Percentiles rank a stretch among this genome's conserved stretches.
Conservation (phyloP, 495 filamentous ascomycete species). For the Pyrenula aspistea region DNA sequence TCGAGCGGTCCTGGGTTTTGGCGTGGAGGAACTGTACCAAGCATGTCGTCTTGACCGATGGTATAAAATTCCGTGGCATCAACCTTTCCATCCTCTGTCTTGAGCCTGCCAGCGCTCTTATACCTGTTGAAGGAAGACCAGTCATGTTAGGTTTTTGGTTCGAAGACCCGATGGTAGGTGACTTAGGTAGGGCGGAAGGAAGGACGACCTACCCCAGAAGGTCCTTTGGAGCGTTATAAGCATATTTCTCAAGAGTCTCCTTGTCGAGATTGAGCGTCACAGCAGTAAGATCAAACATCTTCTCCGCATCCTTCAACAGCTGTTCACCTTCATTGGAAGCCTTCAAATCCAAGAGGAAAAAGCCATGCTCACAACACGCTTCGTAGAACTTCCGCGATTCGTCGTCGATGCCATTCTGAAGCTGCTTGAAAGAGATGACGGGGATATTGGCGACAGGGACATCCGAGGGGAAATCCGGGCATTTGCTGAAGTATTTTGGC, state of each 20-base stretch:
- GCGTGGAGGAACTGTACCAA: constrained; percentile 6
- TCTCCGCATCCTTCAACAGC: constrained; percentile 9
- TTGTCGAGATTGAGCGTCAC: constrained; percentile 5
- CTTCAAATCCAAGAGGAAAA: constrained; percentile 14
- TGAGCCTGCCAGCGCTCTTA: background rate
- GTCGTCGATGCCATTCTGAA: constrained; percentile 5
- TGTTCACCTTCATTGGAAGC: constrained; percentile 5
- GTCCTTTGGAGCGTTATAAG: constrained; percentile 5
- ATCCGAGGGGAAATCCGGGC: constrained; percentile 10
- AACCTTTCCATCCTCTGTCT: constrained; percentile 5
- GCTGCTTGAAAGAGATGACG: constrained; percentile 4
- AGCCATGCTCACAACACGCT: constrained; percentile 12
- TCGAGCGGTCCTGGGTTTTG: constrained; percentile 8
- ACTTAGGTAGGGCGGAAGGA: too few relatives aligned
- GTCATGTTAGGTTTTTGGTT: background rate
- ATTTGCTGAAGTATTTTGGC: constrained; percentile 4
- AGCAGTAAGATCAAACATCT: constrained; percentile 9
- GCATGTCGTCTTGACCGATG: constrained; percentile 16
- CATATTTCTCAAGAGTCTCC: constrained; percentile 6
- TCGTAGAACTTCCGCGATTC: constrained; percentile 5
- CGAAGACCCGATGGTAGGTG: too few relatives aligned
- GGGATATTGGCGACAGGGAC: constrained; percentile 8
- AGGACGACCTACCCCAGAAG: constrained; percentile 6
- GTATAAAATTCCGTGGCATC: constrained; percentile 18
- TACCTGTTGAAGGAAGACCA: background rate